Conservation (phyloP, 2,329 filamentous ascomycete species). For the Fusarium mangiferae region DNA sequence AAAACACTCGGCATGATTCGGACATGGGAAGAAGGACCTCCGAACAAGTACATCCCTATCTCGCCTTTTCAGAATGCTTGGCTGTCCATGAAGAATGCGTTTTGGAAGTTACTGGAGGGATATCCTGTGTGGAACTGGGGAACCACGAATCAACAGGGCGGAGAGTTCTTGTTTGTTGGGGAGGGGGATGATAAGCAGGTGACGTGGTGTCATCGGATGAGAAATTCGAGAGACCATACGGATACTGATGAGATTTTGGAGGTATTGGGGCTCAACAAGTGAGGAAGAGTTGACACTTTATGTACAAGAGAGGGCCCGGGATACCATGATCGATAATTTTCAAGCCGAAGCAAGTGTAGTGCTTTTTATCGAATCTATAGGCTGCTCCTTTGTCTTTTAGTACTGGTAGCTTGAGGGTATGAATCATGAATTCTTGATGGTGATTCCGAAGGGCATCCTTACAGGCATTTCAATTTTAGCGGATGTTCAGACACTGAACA, state of each 20-base stretch:
- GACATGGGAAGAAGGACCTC: neutral
- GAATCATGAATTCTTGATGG: neutral
- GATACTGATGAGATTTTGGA: slow-evolving; percentile 20
- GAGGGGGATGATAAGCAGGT: neutral
- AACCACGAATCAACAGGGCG: slow-evolving; percentile 12
- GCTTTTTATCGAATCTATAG: too few species aligned
- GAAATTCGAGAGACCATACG: slow-evolving; percentile 8
- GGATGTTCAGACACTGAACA: too few species aligned
- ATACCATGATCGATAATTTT: too few species aligned
- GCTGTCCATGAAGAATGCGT: neutral
- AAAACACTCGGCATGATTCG: slow-evolving; percentile 19
- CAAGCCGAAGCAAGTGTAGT: too few species aligned
- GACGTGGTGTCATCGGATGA: slow-evolving; percentile 31
- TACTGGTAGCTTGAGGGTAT: neutral
- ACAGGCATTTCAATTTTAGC: accelerated
- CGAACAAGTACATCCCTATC: slow-evolving; percentile 1
- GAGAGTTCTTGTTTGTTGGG: slow-evolving; percentile 26
- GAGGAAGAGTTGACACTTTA: neutral
- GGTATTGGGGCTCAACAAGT: neutral
- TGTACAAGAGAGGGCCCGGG: neutral
- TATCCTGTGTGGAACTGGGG: slow-evolving; percentile 5
- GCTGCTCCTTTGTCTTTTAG: too few species aligned
- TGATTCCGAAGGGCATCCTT: neutral
- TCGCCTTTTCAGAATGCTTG: neutral
- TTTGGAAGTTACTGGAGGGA: neutral